Base-by-base conservation (phyloP, 768 basidiomycete species). In the Kwoniella sp. region DNA sequence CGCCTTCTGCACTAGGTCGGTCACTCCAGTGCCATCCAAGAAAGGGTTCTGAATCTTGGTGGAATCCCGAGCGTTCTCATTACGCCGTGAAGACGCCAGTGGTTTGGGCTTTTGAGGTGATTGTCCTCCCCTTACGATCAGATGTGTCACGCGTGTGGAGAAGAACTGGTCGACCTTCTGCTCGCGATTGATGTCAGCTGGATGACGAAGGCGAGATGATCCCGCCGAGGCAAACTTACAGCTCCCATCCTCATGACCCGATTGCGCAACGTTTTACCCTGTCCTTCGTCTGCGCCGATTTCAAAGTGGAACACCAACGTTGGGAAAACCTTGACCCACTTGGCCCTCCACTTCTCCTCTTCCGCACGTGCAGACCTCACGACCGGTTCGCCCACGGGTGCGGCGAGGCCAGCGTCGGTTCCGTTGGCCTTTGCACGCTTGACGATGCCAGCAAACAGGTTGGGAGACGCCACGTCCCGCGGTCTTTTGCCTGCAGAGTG, bases 151-250 rank as follows among this genome's bases (percentile, higher is more conserved):
- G 41, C 83, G 80, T 41, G 80, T 83, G 26, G 87, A 88, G 73
- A 96, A 92, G 79, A 95, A 95, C 56, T 84, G 81, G 43, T 93
- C 89, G 50, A 89, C 81, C 50, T 78, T 79, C 95, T 98, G 65
- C 17, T 44, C 37, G 42, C 34, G 11, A 26, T 14, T n/a, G 25
- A 37, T 44, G 47, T n/a, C n/a, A n/a, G n/a, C n/a, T n/a, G n/a
- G n/a, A n/a, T n/a, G n/a, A 40, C 50, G 10, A 20, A 43, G 7
- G 34, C 10, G 8, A 11, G n/a, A 29, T 20, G 26, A 39, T n/a
- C n/a, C n/a, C n/a, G n/a, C n/a, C 15, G 41, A 33, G 23, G 39
- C 29, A 22, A 19, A 81, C 88, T 64, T 74, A 98, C 93, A 56
- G 83, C 86, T 57, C 87, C 87, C 57, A 95, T 80, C 34, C 80